These are phyloP conservation scores for Dimocarpus longan DNA, from an alignment of 345 rosid genomes.

Conservation along the genomic window DNA sequence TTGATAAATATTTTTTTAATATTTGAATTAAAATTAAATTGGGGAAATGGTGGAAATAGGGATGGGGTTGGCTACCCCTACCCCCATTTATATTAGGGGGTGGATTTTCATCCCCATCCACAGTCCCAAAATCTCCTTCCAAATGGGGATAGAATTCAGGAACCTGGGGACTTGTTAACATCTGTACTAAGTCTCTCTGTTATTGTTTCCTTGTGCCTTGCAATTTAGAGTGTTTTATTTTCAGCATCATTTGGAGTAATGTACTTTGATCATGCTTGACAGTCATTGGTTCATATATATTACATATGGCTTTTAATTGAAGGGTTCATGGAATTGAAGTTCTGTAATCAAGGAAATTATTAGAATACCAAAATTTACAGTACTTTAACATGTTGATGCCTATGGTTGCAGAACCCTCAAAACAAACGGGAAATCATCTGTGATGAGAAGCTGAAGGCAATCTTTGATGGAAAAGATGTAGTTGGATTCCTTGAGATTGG, in stretches of 20 bases:
- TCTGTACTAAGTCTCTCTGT: background rate
- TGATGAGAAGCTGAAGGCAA: conserved; percentile 73
- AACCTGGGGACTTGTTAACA: too few species aligned
- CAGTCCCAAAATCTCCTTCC: too few species aligned
- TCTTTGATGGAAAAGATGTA: conserved; percentile 67
- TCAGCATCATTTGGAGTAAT: background rate
- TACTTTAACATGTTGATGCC: background rate
- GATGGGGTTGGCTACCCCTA: too few species aligned
- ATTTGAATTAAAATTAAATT: too few species aligned
- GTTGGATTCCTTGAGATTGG: conserved; percentile 77
- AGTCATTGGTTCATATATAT: background rate
- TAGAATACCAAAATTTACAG: background rate
- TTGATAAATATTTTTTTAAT: too few species aligned
- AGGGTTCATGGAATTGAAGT: background rate
- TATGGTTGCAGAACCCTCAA: conserved; percentile 63
- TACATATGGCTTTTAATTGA: background rate
- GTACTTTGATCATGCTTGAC: background rate
- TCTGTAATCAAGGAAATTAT: background rate
- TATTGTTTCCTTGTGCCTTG: background rate
- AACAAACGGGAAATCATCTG: conserved; percentile 73
- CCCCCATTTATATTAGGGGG: too few species aligned
- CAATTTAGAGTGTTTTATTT: background rate
- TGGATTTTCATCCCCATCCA: too few species aligned
- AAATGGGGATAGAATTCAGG: too few species aligned
- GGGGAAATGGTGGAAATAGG: too few species aligned